Base-by-base conservation (phyloP, 2,329 filamentous ascomycete genomes). In the Phoma sp. region DNA sequence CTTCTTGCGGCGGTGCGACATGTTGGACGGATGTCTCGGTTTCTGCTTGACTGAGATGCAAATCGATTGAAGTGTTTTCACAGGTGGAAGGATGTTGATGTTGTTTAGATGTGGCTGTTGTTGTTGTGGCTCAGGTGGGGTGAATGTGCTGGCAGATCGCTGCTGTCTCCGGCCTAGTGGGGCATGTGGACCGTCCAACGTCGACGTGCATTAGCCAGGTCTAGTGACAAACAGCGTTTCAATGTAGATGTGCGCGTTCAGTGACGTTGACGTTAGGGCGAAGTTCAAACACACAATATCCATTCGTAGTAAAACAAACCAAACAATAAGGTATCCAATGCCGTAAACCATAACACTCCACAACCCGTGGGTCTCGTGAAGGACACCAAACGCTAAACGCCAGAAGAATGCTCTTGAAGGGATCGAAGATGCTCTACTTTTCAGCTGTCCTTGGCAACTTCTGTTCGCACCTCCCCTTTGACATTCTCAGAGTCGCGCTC, bases 1-100 rank as follows among this genome's bases (percentile, higher is more conserved):
- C 65, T 83, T 84, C 53, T 73, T 74, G 32, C 29, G 29, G 1
- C 29, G 29, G 10, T 31, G 12, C 29, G 29, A 31, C 29, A 31
- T 31, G 29, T 29, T 29, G 25, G 5, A 5, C 1, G 25, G 25
- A 9, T 29, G 25, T 2, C 7, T 10, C 2, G 25, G 2, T 1
- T 10, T 31, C 12, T 31, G 10, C 29, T 31, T 2, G 4, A 10
- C 15, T 4, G 29, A 13, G 29, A 15, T 13, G 12, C 12, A 31
- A 31, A 4, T 41, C 17, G 22, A 21, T 29, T 44, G 33, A 17
- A 33, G 19, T 19, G 25, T 27, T 35, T 6, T 22, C 35, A 48
- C 1, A 41, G 41, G 31, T 37, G 17, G 27, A 36, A 25, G 40
- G 39, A 24, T 17, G 9, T 44, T 33, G 15, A 35, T 17, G 17